Evolutionary conservation across 2,329 filamentous ascomycete genomes (phyloP), one percentile per base, ranked within the genome.

Genomic region (Zalaria obscura): DNA sequence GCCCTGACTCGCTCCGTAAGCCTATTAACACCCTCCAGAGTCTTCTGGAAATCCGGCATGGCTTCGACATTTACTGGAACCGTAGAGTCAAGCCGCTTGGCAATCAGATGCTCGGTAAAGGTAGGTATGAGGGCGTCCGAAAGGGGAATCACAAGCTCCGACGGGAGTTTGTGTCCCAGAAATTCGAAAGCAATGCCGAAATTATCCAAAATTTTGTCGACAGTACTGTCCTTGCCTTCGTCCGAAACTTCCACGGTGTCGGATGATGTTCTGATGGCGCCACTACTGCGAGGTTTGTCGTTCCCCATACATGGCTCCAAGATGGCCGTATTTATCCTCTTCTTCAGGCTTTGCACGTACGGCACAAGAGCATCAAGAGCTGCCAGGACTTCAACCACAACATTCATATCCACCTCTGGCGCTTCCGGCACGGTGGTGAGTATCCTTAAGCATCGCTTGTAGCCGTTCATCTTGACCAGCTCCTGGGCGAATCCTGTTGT

Each of bases 1-100:
- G 65, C 61, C 31, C 76, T 69, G 5, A 96, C 62, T 1, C 67
- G 69, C 5, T 69, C 62, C 40, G 80, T 81, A 52, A 96, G 83
- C 0, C 63, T 58, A 26, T 68, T 66, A 0, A 85, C 75, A 35
- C 73, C 67, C 33, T 73, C 68, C n/a, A 93, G 71, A 5, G 78
- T 73, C 2, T 67, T 65, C 52, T 93, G 78, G 52, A 94, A 95
- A 2, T 65, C 67, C 5, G 68, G 67, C 59, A 95, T 78, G 7
- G 80, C 78, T 7, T 73, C 68, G 7, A 94, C 66, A 0, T 83
- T 80, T 2, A 80, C 68, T 1, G 91, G 89, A 0, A 98, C 79
- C 1, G 78, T 75, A 9, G 76, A 71, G 28, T 83, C 75, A 5
- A 98, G 70, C 80, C 86, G 93, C 4, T 72, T 68, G 4, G 72